Percentiles rank a stretch among this genome's conserved stretches.
phyloP scores from a whole-genome alignment of 2,329 filamentous ascomycete species.

The Leptographium procerum region DNA sequence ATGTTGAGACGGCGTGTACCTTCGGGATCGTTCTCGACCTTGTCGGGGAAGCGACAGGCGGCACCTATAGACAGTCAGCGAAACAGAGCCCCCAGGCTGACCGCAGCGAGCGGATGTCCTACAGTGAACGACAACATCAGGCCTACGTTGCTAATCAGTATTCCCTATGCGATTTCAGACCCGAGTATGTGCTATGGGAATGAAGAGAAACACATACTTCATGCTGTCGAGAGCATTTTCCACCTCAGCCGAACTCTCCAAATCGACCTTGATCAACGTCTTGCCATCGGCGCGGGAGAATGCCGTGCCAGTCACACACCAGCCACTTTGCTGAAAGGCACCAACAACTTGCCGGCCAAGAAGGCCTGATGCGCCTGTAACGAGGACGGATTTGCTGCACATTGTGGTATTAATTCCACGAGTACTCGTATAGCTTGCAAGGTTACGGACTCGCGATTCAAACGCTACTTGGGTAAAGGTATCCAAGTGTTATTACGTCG shows the following conservation, averaged over 20 bases:
- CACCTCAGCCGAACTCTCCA: conserved; percentile 35
- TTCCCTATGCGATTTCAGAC: neutral
- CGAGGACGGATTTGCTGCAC: conserved; percentile 45
- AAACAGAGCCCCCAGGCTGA: neutral
- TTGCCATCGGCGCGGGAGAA: conserved; percentile 62
- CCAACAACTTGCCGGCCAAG: conserved; percentile 68
- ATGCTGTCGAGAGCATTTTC: conserved; percentile 37
- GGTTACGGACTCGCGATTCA: too few species aligned
- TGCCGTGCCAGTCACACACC: conserved; percentile 62
- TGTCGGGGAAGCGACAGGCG: conserved; percentile 79
- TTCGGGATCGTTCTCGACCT: conserved; percentile 68
- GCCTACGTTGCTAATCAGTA: conserved; percentile 33
- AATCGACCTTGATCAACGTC: conserved; percentile 50
- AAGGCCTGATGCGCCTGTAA: conserved; percentile 78
- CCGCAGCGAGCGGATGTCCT: conserved; percentile 27
- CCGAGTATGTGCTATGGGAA: neutral
- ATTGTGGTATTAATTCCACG: conserved; percentile 14
- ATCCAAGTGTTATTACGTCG: neutral
- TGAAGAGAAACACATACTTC: conserved; percentile 29
- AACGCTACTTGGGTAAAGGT: neutral
- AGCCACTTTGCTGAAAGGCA: conserved; percentile 55
- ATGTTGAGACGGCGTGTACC: conserved; percentile 67
- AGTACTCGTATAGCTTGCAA: too few species aligned
- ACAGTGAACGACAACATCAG: conserved; percentile 75
- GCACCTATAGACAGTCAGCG: conserved; percentile 35